Conservation (phyloP, 768 basidiomycete species). For the Auricularia heimuer region DNA sequence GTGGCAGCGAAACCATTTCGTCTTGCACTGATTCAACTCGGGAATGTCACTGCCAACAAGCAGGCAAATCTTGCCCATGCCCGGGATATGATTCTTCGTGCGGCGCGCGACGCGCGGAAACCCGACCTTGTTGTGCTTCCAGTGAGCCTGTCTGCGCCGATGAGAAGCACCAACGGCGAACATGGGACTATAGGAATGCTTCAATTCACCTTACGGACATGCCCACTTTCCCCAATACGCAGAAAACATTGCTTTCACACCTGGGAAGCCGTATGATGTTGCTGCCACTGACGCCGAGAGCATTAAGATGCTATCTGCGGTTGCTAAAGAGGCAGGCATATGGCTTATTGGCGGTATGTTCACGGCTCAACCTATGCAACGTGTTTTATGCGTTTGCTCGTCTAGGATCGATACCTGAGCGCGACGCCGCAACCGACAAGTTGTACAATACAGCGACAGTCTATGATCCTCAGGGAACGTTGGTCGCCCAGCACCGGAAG, state of each 20-base stretch:
- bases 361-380: background rate
- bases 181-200: slow-evolving; percentile 55
- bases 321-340: slow-evolving; percentile 63
- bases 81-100: slow-evolving; percentile 65
- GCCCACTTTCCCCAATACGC: slow-evolving; percentile 75
- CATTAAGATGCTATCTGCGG: slow-evolving; percentile 69
- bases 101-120: slow-evolving; percentile 43
- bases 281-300: slow-evolving; percentile 55
- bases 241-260: slow-evolving; percentile 59
- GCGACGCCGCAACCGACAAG: slow-evolving; percentile 42
- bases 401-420: slow-evolving; percentile 87
- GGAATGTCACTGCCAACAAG: slow-evolving; percentile 63
- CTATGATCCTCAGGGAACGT: slow-evolving; percentile 68
- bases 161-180: background rate
- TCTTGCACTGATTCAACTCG: slow-evolving; percentile 85
- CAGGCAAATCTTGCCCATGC: slow-evolving; percentile 73
- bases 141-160: slow-evolving; percentile 31
- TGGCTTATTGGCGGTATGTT: slow-evolving; percentile 88
- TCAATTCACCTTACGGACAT: slow-evolving; percentile 79
- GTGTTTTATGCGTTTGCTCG: background rate
- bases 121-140: slow-evolving; percentile 80
- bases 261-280: slow-evolving; percentile 50
- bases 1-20: slow-evolving; percentile 61
- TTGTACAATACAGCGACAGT: slow-evolving; percentile 92
- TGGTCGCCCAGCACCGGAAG: slow-evolving; percentile 85